Evolutionary conservation across 345 rosid genomes (phyloP), one percentile per base, ranked within the genome.

Genomic region (Chamaenerion angustifolium): DNA sequence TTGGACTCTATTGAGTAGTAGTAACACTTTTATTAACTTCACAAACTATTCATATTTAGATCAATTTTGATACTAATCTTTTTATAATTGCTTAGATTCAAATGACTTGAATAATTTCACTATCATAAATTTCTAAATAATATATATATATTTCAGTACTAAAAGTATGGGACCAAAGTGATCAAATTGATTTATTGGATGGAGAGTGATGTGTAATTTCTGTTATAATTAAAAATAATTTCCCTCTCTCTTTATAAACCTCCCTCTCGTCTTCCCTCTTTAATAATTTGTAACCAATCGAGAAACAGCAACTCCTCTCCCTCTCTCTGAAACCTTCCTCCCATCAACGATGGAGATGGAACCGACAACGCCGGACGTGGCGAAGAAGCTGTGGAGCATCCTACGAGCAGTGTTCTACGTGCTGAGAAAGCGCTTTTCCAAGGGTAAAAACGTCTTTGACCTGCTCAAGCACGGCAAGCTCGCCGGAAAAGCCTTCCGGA

Each of bases 361-460:
- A 46, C 55, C 68, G 51, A 77, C 65, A n/a, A 61, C 74, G 35
- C 60, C 68, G 48, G 71, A 52, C 49, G 72, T 63, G 23, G 78
- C 68, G 44, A 80, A 82, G 65, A 79, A 76, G 51, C 64, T 76
- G n/a, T 76, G 85, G 88, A 66, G 66, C 50, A 40, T 82, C 21
- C 55, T 76, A 41, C 67, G 83, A 0, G 60, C 69, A 27, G 68
- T 66, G 15, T 71, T 72, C 69, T 72, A 57, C 74, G 68, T 79
- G 76, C 31, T 85, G 27, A 67, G 83, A 53, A 63, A 74, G 40
- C 72, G 81, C 62, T 55, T 79, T 16, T 40, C 75, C 45, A 77
- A 79, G 78, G 80, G 58, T 71, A 76, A 72, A 57, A 40, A 76
- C 58, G 64, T 74, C 75, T 31, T 64, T 14, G 88, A 85, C 64